Base-by-base conservation (phyloP, 1,284 basidiomycete species). In the Neotropicomus parvogracilis region DNA sequence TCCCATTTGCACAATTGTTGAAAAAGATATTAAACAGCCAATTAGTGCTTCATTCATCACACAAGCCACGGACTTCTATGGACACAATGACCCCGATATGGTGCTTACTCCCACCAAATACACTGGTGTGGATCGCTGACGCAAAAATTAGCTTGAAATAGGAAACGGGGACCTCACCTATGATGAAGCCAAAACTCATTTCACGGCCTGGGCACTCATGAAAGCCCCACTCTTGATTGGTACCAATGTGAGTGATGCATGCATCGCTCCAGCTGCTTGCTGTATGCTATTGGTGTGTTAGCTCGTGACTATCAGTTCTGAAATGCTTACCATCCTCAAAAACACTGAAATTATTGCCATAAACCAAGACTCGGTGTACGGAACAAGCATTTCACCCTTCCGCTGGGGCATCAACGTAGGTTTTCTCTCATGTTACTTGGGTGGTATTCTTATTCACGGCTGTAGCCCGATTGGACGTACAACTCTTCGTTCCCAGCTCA, bases 341-440 rank as follows among this genome's bases (percentile, higher is more conserved):
- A 85, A 85, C 61, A 58, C 65, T 16, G 82, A 85, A 60, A 79
- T 85, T 42, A 74, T 85, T 28, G 83, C 77, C 3, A 83, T 85
- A 54, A 83, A 83, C 56, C 83, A 85, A 59, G 83, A 85, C 59
- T 70, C 77, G 0, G 76, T 80, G 0, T 71, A 80, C 26, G 82
- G 82, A 4, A 79, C 75, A 12, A 73, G 75, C 20, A 72, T 83
- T 48, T 73, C 78, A 14, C 83, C 83, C 6, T 85, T 85, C 69
- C 70, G 80, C 55, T 85, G 83, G 83, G 82, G 83, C 2, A 55
- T 76, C 20, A 79, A 80, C 43, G 79, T 79, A 47, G 45, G 75
- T 41, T 19, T 3, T 31, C 34, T 10, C 41, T 12, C 13, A 19
- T 5, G 4, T 27, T n/a, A 1, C 20, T 29, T 16, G 4, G 2